phyloP scores from a whole-genome alignment of 2,329 filamentous ascomycete species.

The Zopfia rhizophila region DNA sequence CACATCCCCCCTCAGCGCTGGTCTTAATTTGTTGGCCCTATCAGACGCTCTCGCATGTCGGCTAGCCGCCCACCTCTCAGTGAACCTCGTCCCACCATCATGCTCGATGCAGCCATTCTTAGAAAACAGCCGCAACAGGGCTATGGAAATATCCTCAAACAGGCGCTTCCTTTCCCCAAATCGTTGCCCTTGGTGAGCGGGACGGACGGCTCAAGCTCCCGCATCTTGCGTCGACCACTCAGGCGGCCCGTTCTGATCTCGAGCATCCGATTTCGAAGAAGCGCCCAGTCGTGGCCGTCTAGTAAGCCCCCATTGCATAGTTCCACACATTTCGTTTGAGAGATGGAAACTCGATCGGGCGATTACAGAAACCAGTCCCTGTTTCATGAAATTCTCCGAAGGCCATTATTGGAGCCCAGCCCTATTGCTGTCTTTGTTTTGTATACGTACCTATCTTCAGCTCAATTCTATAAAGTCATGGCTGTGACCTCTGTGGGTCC shows the following conservation, averaged over 20 bases:
- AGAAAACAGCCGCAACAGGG: constrained; percentile 47
- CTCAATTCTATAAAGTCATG: constrained; percentile 45
- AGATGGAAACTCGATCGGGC: constrained; percentile 43
- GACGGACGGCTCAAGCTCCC: constrained; percentile 35
- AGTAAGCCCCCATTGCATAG: constrained; percentile 40
- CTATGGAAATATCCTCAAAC: constrained; percentile 42
- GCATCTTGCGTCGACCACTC: constrained; percentile 36
- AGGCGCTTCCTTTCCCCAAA: constrained; percentile 46
- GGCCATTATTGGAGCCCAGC: constrained; percentile 32
- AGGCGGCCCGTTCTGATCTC: constrained; percentile 39
- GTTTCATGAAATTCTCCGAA: constrained; percentile 53
- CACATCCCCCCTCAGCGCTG: constrained; percentile 26
- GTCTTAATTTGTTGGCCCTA: constrained; percentile 42
- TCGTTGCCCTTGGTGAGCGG: constrained; percentile 33
- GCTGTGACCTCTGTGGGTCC: constrained; percentile 25
- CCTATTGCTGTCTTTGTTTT: constrained; percentile 35
- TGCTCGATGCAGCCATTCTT: constrained; percentile 42
- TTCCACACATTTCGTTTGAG: constrained; percentile 42
- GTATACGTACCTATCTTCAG: constrained; percentile 36
- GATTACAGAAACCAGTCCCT: constrained; percentile 52
- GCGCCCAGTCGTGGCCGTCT: constrained; percentile 42
- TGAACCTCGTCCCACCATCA: constrained; percentile 37
- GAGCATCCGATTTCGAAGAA: constrained; percentile 40
- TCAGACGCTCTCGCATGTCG: constrained; percentile 33
- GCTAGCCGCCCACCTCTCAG: constrained; percentile 40